A percentile compares a stretch with the other conserved stretches of the same genome.
These are phyloP conservation scores for Diplodia sapinea DNA, from an alignment of 2,329 filamentous ascomycete species.

Conservation along the genomic window DNA sequence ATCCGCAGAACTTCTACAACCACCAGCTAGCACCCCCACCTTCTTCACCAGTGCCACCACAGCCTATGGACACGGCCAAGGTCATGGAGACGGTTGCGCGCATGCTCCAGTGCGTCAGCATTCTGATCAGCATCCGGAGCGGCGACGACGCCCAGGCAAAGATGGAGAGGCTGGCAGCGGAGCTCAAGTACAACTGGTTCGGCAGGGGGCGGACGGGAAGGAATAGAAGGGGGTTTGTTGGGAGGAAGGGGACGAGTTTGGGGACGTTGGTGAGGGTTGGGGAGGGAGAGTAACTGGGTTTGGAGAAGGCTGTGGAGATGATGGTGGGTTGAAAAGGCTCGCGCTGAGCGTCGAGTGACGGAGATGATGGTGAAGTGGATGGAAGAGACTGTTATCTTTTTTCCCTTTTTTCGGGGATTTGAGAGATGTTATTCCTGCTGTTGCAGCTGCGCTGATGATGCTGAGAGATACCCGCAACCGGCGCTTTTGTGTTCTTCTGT, in stretches of 20 bases:
- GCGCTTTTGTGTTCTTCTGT: background rate
- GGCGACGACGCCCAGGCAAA: slow-evolving; percentile 76
- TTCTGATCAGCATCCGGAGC: slow-evolving; percentile 77
- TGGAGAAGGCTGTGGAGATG: background rate
- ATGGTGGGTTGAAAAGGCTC: background rate
- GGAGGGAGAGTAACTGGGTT: background rate
- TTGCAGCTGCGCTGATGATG: slow-evolving; percentile 10
- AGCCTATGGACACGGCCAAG: slow-evolving; percentile 64
- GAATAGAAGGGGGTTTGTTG: slow-evolving; percentile 77
- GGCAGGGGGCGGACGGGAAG: slow-evolving; percentile 86
- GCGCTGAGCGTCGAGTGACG: background rate
- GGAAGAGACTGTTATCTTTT: background rate
- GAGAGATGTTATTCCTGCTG: slow-evolving; percentile 8
- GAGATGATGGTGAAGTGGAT: background rate
- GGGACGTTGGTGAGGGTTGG: slow-evolving; percentile 26
- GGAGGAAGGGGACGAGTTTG: slow-evolving; percentile 25
- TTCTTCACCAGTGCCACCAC: slow-evolving; percentile 36
- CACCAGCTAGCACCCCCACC: slow-evolving; percentile 34
- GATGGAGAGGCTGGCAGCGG: slow-evolving; percentile 81
- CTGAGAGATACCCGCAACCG: slow-evolving; percentile 18
- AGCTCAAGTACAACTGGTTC: slow-evolving; percentile 96
- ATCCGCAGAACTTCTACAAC: slow-evolving; percentile 32
- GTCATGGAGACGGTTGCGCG: slow-evolving; percentile 93
- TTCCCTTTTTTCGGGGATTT: background rate
- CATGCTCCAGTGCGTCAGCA: slow-evolving; percentile 95